These are phyloP conservation scores for Incumbomyces delicatus DNA, from an alignment of 2,329 filamentous ascomycete genomes.

Conservation along the genomic window DNA sequence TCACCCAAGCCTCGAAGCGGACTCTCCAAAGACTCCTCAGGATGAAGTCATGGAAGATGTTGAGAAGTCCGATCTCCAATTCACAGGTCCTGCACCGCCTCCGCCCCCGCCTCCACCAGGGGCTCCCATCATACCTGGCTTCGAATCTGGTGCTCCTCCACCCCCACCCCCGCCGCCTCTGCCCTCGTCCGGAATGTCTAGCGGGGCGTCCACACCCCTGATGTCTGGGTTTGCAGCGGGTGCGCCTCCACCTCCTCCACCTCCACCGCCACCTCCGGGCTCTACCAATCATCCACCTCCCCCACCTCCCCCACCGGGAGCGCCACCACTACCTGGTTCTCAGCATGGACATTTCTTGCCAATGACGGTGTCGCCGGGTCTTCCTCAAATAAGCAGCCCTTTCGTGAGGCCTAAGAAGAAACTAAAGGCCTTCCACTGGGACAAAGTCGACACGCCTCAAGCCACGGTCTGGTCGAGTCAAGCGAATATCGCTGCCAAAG, in stretches of 20 bases:
- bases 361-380: slow-evolving; percentile 46
- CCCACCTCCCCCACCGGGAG: slow-evolving; percentile 57
- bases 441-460: slow-evolving; percentile 88
- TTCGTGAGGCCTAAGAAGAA: slow-evolving; percentile 95
- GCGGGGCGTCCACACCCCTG: slow-evolving; percentile 43
- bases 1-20: slow-evolving; percentile 63
- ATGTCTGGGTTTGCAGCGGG: slow-evolving; percentile 35
- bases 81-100: slow-evolving; percentile 32
- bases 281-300: slow-evolving; percentile 27
- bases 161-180: slow-evolving; percentile 38
- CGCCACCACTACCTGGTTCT: slow-evolving; percentile 50
- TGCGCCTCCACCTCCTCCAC: slow-evolving; percentile 37
- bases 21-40: slow-evolving; percentile 56
- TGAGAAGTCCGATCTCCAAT: slow-evolving; percentile 18
- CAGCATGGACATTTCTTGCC: slow-evolving; percentile 64
- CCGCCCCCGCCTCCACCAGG: slow-evolving; percentile 25
- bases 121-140: slow-evolving; percentile 27
- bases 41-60: slow-evolving; percentile 46
- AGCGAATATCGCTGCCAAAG: slow-evolving; percentile 75
- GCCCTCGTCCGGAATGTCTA: slow-evolving; percentile 32
- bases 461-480: slow-evolving; percentile 91
- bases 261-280: slow-evolving; percentile 22
- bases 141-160: slow-evolving; percentile 37
- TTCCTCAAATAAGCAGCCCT: slow-evolving; percentile 58
- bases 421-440: slow-evolving; percentile 98